Base-by-base conservation (phyloP, 2,329 filamentous ascomycete species). In the Claviceps spartinae region DNA sequence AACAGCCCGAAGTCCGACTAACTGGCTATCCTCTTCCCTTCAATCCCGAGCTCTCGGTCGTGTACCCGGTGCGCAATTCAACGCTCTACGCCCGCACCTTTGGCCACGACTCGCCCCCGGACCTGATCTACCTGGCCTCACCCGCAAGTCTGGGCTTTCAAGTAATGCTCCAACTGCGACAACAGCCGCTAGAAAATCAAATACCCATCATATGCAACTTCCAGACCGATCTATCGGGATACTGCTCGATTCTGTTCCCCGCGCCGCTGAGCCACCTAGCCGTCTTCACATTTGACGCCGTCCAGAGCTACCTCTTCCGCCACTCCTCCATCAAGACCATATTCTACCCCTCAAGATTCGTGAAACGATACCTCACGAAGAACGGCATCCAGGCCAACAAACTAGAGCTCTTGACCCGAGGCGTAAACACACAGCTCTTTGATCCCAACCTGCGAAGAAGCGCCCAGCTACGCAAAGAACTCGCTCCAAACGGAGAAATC, bases 131-230 rank as follows among this genome's bases (percentile, higher is more conserved):
- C 59, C 70, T 86, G 13, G 83, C 83, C 1, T 84, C 79, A 44
- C 83, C 83, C 0, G 83, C 83, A 2, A 83, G 79, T 5, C 68
- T 86, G 2, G 83, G 83, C 4, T 86, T 86, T 59, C 83, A 86
- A 56, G 77, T 86, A 51, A 74, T 86, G 65, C 69, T 86, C n/a
- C 82, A 86, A 62, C 67, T 85, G 49, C 74, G 79, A 45, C 81
- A 84, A 57, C 72, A 84, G 51, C 68, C 72, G 14, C 63, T 63
- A 22, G 68, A 75, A 36, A 69, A 71, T 8, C 79, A 80, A 43
- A 74, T 81, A 1, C 77, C 77, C 2, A 69, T 84, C 1, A 71
- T 86, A 44, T 76, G 82, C 62, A 87, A 86, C 63, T 86, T 85
- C 57, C 83, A 86, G 64, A 87, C 83, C 1, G 83, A 86, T 61